Conservation (phyloP, 1,284 basidiomycete genomes). For the Cryptococcus sp. region DNA sequence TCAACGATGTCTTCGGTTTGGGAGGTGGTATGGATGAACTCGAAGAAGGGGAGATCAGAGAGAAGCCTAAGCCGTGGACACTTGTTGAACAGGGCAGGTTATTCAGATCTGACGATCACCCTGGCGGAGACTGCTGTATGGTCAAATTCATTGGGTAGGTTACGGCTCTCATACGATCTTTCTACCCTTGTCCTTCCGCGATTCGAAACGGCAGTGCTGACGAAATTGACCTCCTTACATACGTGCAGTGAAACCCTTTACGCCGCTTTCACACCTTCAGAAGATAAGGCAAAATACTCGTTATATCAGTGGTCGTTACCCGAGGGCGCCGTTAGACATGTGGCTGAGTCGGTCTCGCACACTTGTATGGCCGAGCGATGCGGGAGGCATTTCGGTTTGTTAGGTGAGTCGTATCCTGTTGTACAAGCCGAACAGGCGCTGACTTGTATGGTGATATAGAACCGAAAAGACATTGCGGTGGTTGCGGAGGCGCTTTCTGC, state of each 20-base stretch:
- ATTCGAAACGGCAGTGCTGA: conserved; percentile 2
- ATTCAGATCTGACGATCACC: conserved; percentile 36
- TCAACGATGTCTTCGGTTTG: conserved; percentile 19
- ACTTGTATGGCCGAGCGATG: conserved; percentile 48
- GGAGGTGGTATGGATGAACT: conserved; percentile 17
- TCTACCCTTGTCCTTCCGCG: neutral
- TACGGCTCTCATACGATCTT: neutral
- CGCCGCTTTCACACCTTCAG: conserved; percentile 38
- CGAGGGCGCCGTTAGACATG: conserved; percentile 46
- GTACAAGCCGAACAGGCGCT: neutral
- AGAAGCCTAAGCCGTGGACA: conserved; percentile 37
- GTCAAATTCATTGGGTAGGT: conserved; percentile 50
- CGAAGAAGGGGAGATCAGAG: conserved; percentile 15
- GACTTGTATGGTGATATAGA: conserved; percentile 26
- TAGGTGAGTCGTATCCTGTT: conserved; percentile 29
- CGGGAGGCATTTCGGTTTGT: conserved; percentile 43
- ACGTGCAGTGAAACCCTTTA: conserved; percentile 47
- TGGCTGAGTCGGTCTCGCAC: conserved; percentile 34
- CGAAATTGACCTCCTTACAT: neutral
- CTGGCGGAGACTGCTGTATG: conserved; percentile 36
- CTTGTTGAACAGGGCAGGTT: conserved; percentile 44
- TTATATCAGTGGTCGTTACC: conserved; percentile 53
- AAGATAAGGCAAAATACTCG: conserved; percentile 25
- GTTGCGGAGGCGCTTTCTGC: conserved; percentile 52
- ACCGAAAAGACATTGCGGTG: conserved; percentile 49